Evolutionary conservation across 176 grass and related monocot species (phyloP).

Genomic region (Cymbopogon citratus): DNA sequence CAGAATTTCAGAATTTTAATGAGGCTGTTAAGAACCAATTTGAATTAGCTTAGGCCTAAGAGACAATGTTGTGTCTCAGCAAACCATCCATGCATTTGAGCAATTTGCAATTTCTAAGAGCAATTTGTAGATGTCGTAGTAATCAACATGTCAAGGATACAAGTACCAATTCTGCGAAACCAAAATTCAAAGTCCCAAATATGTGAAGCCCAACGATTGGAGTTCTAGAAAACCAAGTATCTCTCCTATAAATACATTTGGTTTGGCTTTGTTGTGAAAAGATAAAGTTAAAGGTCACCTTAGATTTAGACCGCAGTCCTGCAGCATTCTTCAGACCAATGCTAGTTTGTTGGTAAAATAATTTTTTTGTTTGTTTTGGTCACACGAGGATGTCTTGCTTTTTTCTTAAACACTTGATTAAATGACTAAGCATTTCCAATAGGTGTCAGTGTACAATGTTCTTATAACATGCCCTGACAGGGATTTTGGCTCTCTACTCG

Average conservation of each 20-base stretch:
- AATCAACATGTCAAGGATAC: too few relatives aligned
- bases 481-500: slow-evolving; percentile 82
- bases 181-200: too few relatives aligned
- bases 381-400: not conserved
- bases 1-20: not conserved
- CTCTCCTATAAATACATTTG: not conserved
- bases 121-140: not conserved
- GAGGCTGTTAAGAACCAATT: not conserved
- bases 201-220: too few relatives aligned
- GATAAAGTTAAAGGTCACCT: not conserved
- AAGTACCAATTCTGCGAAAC: too few relatives aligned
- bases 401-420: not conserved
- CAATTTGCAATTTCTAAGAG: not conserved
- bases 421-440: not conserved
- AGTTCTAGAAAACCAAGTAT: too few relatives aligned
- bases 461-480: slow-evolving; percentile 99
- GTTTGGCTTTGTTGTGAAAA: not conserved
- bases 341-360: not conserved
- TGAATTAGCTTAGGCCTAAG: not conserved
- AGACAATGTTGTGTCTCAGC: not conserved
- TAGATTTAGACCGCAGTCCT: not conserved
- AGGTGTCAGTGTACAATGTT: slow-evolving; percentile 25
- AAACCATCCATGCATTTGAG: not conserved
- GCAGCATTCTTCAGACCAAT: not conserved
- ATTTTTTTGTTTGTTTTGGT: not conserved